Evolutionary conservation across 225 moss, liverwort and hornwort genomes (phyloP), one percentile per base, ranked within the genome.

Genomic region (Lunularia cruciata): DNA sequence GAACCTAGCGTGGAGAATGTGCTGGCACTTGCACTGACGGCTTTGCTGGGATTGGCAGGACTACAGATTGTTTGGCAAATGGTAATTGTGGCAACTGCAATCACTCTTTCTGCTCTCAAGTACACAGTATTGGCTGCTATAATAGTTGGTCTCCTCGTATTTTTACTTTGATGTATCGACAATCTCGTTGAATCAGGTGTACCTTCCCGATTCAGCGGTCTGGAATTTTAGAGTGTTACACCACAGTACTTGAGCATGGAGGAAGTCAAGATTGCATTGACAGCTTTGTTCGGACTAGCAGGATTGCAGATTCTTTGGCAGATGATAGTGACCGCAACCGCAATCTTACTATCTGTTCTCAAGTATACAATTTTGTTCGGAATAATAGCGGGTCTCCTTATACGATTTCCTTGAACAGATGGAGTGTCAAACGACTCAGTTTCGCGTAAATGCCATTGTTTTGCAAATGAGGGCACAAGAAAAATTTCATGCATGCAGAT

Each of bases 11-110:
- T 76, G 70, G 92, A 92, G 81, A 96, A 96, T 76, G 60, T 77
- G 18, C 45, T 91, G 45, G 84, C 90, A 4, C 73, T 98, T 27
- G 78, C 83, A 15, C 84, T 92, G 77, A 86, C 89, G 16, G 85
- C 76, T 19, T 67, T 90, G 70, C 47, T 98, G 60, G 59, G 79
- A 45, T 75, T 89, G n/a, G 87, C 90, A 5, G 72, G 79, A 6
- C 61, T 78, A 33, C 87, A 90, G 74, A 87, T 98, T 39, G 65
- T 86, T 63, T 90, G 84, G 86, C 92, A 98, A 76, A 76, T 92
- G 72, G 49, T 90, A 40, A 32, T 85, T 16, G 90, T 92, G 6
- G 86, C 84, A 2, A 76, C 86, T 11, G 87, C 92, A 23, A 89
- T 92, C 69, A 72, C 85, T 0, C 73, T 98, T 31, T 84, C 92